Percentiles rank a stretch among this genome's conserved stretches.
Conservation (phyloP, 2,329 filamentous ascomycete genomes). For the Cercospora janseana region DNA sequence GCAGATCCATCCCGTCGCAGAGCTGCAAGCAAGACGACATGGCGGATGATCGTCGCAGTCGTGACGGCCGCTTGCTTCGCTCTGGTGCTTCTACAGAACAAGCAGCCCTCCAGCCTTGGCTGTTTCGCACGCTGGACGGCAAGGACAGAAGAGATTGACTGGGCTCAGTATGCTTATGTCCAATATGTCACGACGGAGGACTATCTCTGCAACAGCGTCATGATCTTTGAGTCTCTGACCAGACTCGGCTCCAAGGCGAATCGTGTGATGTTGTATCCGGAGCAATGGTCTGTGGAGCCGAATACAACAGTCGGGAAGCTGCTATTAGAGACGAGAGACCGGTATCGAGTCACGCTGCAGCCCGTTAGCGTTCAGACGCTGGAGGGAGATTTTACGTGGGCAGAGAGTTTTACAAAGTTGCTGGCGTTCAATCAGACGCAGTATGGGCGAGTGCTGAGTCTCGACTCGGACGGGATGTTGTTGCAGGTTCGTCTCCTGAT, state of each 20-base stretch:
- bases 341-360: conserved; percentile 50
- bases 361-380: conserved; percentile 41
- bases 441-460: conserved; percentile 56
- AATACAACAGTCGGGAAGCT: conserved; percentile 39
- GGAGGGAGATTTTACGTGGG: conserved; percentile 54
- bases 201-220: conserved; percentile 46
- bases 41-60: neutral
- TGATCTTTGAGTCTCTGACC: conserved; percentile 46
- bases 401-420: conserved; percentile 64
- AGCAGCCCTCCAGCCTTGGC: neutral
- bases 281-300: conserved; percentile 31
- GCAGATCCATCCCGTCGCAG: neutral
- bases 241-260: conserved; percentile 43
- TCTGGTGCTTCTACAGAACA: neutral
- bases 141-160: neutral
- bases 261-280: conserved; percentile 46
- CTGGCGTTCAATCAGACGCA: conserved; percentile 65
- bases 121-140: neutral
- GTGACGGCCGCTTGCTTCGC: neutral
- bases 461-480: conserved; percentile 64
- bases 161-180: conserved; percentile 42
- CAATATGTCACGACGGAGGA: conserved; percentile 45
- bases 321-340: conserved; percentile 48
- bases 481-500: conserved; percentile 42
- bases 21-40: neutral